A percentile compares a stretch with the other conserved stretches of the same genome.
Evolutionary conservation across 371 early-diverging fungal genomes (phyloP).

Genomic region (Lichtheimia corymbifera): DNA sequence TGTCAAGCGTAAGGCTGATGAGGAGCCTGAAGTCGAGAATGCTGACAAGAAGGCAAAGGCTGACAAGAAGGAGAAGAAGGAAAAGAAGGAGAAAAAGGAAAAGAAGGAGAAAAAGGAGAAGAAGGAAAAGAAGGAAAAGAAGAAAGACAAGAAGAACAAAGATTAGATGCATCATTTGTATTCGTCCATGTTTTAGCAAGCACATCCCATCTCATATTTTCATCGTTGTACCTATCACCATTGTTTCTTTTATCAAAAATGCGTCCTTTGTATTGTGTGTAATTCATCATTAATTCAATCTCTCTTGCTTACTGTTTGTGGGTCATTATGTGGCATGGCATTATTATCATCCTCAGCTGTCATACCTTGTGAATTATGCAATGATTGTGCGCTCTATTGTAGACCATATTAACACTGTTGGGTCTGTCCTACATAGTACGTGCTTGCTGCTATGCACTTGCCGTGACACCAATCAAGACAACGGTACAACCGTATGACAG

Average conservation of each 20-base stretch:
- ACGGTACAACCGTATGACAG: not conserved
- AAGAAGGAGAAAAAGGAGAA: slow-evolving; percentile 55
- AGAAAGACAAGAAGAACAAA: slow-evolving; percentile 35
- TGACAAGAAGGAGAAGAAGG: slow-evolving; percentile 50
- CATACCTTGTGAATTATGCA: not conserved
- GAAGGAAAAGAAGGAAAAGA: slow-evolving; percentile 25
- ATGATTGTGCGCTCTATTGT: not conserved
- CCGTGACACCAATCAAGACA: not conserved
- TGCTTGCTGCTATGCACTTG: not conserved
- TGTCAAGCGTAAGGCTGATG: slow-evolving; percentile 11
- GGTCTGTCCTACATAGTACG: too few species aligned
- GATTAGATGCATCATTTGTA: slow-evolving; percentile 17
- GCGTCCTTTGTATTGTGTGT: not conserved
- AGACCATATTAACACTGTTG: not conserved
- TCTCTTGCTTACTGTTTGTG: too few species aligned
- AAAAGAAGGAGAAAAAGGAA: slow-evolving; percentile 62
- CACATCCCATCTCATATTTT: slow-evolving; percentile 2
- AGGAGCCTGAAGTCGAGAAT: slow-evolving; percentile 11
- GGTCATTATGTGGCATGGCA: too few species aligned
- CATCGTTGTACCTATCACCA: slow-evolving; percentile 1
- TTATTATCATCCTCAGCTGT: not conserved
- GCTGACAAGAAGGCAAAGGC: slow-evolving; percentile 60
- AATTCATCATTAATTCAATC: not conserved
- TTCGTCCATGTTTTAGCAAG: slow-evolving; percentile 1
- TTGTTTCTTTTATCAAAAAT: slow-evolving; percentile 1